Base-by-base conservation (phyloP, 306 rosid species). In the Gastrolobium villosum region DNA sequence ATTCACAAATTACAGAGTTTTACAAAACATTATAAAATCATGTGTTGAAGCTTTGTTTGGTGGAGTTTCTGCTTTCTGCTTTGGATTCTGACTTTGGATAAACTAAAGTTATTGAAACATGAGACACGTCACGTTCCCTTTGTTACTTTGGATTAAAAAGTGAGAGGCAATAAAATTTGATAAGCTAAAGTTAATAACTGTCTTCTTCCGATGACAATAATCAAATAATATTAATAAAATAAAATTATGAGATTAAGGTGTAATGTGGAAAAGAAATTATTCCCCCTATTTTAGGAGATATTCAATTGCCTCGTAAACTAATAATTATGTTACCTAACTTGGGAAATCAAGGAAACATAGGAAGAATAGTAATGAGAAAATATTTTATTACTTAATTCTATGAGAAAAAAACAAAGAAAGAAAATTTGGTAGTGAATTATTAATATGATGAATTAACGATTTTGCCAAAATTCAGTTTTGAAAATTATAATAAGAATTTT, bases 21-120 rank as follows among this genome's bases (percentile, higher is more conserved):
- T 40, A 26, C 59, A 73, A 54, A 40, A 57, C 43, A 32, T 57
- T 32, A 31, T 40, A 31, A 56, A 7, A 3, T 31, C 20, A 9
- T 31, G 63, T 30, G 35, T 70, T 35, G 40, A 40, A 59, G 53
- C 37, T 48, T 62, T 20, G 26, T 46, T 54, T 74, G 40, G 71
- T 40, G 84, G 60, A 70, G 72, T 75, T 70, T 76, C 13, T 64
- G 67, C 53, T 70, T 53, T 83, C 49, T 40, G 31, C 84, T 44
- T 80, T 76, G 77, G 82, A 65, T 76, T 72, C 71, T 75, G 44
- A 70, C 26, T 79, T 75, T 74, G 73, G 59, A 74, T 70, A 10
- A 31, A 75, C 35, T 53, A 34, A 62, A 41, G 67, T 44, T 62
- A n/a, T 36, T 68, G 70, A 60, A 75, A 28, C 53, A n/a, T 4